Evolutionary conservation across 2,329 filamentous ascomycete genomes (phyloP).

Genomic region (Monosporascus cannonballus): DNA sequence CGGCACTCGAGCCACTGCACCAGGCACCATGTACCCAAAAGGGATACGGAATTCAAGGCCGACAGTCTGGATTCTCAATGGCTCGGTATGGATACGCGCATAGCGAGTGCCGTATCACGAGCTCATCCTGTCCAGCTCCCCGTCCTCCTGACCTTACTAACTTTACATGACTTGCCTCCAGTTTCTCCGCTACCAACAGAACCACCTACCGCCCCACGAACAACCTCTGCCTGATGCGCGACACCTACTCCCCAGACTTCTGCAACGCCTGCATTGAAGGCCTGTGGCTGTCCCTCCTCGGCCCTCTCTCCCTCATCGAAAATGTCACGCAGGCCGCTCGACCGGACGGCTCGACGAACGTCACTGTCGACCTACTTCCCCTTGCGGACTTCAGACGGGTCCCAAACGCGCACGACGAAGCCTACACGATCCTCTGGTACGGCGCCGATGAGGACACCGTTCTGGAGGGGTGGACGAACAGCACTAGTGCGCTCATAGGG

Average conservation of each 20-base stretch:
- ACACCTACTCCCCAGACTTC: constrained; percentile 22
- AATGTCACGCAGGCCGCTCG: constrained; percentile 16
- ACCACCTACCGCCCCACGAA: constrained; percentile 27
- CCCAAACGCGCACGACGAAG: constrained; percentile 16
- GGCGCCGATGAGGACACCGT: constrained; percentile 12
- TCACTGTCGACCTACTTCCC: constrained; percentile 19
- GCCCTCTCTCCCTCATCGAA: constrained; percentile 19
- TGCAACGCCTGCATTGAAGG: constrained; percentile 25
- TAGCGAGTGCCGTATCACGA: not conserved
- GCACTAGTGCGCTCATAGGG: constrained; percentile 17
- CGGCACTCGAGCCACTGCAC: too few species aligned
- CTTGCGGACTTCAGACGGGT: constrained; percentile 21
- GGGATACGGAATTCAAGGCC: too few species aligned
- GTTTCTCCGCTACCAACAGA: constrained; percentile 18
- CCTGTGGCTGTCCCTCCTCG: constrained; percentile 22
- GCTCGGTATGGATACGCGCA: too few species aligned
- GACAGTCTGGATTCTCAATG: too few species aligned
- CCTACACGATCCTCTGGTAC: constrained; percentile 23
- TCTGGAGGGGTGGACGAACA: constrained; percentile 21
- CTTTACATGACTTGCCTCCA: not conserved
- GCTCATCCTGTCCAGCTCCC: not conserved
- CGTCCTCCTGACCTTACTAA: not conserved
- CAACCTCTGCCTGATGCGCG: constrained; percentile 22
- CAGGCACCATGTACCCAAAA: too few species aligned
- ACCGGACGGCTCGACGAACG: constrained; percentile 15